Evolutionary conservation across 441 rosid genomes (phyloP).

Genomic region (Kokia cookei): DNA sequence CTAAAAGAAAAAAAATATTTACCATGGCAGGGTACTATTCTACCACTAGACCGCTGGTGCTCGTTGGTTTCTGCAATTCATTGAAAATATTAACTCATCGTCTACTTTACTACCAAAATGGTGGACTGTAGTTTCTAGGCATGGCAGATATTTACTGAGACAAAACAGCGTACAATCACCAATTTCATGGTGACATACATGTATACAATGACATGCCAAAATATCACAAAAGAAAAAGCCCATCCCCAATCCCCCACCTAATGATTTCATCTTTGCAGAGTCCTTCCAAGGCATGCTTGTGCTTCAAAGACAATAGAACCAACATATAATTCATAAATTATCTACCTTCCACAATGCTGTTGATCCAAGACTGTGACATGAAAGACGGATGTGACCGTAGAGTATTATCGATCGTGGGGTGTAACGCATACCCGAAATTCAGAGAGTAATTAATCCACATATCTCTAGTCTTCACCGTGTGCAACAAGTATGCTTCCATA

Average conservation of each 20-base stretch:
- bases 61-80: not conserved
- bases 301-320: too few species aligned
- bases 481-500: constrained; percentile 46
- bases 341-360: constrained; percentile 44
- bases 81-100: too few species aligned
- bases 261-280: too few species aligned
- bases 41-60: not conserved
- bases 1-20: not conserved
- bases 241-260: too few species aligned
- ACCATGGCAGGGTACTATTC: not conserved
- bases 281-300: too few species aligned
- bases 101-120: too few species aligned
- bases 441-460: too few species aligned
- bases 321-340: constrained; percentile 8
- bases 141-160: too few species aligned
- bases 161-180: too few species aligned
- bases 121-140: too few species aligned
- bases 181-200: not conserved
- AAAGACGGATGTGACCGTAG: constrained; percentile 29
- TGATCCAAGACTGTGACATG: constrained; percentile 43
- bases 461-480: constrained; percentile 4
- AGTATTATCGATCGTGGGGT: constrained; percentile 47
- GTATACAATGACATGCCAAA: not conserved
- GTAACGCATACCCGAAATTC: constrained; percentile 22
- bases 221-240: not conserved